Base-by-base conservation (phyloP, 1,284 basidiomycete species). In the Trametes versicolor region DNA sequence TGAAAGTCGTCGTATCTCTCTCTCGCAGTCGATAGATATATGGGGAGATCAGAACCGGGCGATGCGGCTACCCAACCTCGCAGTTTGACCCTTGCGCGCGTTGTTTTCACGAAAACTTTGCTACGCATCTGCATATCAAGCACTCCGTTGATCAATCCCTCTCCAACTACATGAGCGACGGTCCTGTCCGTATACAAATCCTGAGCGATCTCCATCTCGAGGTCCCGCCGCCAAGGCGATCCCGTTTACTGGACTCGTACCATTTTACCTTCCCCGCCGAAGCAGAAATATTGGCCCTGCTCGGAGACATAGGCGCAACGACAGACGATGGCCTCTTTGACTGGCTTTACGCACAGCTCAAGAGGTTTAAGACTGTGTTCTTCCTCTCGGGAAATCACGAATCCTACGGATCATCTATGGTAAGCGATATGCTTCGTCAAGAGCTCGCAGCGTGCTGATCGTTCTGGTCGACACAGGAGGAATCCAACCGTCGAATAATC, bases 191-290 rank as follows among this genome's bases (percentile, higher is more conserved):
- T 12, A 71, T 75, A 25, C 74, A 75, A 29, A 27, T 75, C 36
- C 62, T 78, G 39, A 81, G 79, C 66, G 79, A 80, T 64, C 71
- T 80, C 5, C 79, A 81, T 66, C 73, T 80, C 39, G 79, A 81
- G 60, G 63, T 77, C 15, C 73, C 21, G 2, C 45, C 39, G 21
- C 53, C 47, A n/a, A 37, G 19, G 23, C 21, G 23, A 2, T 21
- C 41, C 10, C 21, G 23, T 57, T 29, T 19, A 50, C 60, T 10
- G 55, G 71, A 71, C 37, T 74, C 77, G 47, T 72, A 72, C 34
- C 67, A 69, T 39, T 76, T 74, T 65, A 72, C 77, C 23, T 73
- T 80, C 45, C 76, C 78, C 8, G 75, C 66, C 0, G 52, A 57
- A 7, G 75, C 77, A 1, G 69, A 74, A 3, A 69, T 74, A 59